Base-by-base conservation (phyloP, 2,329 filamentous ascomycete genomes). In the Cladosporium colombiae region DNA sequence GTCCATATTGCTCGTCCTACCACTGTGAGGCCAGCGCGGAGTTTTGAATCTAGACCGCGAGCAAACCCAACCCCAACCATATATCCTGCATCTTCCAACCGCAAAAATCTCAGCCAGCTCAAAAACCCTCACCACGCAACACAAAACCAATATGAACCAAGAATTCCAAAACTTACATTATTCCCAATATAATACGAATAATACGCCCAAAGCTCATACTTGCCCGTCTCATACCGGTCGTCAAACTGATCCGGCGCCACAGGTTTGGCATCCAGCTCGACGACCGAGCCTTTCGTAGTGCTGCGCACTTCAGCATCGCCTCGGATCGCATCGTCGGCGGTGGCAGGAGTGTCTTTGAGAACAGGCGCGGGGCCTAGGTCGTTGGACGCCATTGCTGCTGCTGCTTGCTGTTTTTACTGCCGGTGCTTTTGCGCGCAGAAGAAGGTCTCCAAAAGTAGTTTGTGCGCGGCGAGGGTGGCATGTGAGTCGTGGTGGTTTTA, bases 151-250 rank as follows among this genome's bases (percentile, higher is more conserved):
- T 1, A 44, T n/a, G 5, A 44, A 14, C 37, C 35, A 40, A 44
- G 23, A 21, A 46, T 4, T 3, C n/a, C 33, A 21, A 55, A 33
- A 53, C 61, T 56, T 63, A 63, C 61, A 74, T 90, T 90, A 73
- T 88, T 86, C 56, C 88, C 88, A 61, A 89, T 83, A 73, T 90
- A 90, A 76, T 89, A 89, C 67, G 79, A 79, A 68, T 74, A 76
- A 58, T 71, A 70, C 29, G 67, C 66, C 74, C 75, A 88, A 10
- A 87, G 83, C 72, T 88, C 86, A 73, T 74, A 78, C 65, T 77
- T 80, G 2, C 82, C 79, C 1, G 85, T 86, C 69, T 82, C 80
- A 69, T 81, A 85, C 67, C 76, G 78, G 33, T 81, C 79, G 65
- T 86, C 84, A 69, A 85, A 84, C 69, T 85, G 82, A 70, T 86